Conservation (phyloP, 352 stramenopile genomes). For the Globisporangium acanthophoron region DNA sequence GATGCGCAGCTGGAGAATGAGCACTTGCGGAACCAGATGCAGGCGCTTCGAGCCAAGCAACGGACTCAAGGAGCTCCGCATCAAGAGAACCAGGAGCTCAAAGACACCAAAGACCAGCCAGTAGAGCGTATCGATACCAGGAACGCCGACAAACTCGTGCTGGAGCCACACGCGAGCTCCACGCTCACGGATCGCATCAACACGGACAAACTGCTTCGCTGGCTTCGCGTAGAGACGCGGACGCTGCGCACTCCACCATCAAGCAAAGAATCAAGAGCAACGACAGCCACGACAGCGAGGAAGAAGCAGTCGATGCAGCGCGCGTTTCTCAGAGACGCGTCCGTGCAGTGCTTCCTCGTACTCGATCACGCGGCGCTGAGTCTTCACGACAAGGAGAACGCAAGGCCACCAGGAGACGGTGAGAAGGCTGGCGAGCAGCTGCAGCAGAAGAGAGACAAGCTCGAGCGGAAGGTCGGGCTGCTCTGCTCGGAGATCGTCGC, state of each 20-base stretch:
- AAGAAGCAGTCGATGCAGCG: slow-evolving; percentile 6
- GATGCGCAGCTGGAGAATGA: slow-evolving; percentile 9
- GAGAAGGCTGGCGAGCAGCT: not conserved
- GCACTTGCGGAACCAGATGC: slow-evolving; percentile 1
- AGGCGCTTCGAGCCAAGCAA: not conserved
- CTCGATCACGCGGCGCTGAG: slow-evolving; percentile 13
- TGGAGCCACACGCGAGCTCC: slow-evolving; percentile 7
- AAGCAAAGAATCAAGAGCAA: not conserved
- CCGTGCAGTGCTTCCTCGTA: slow-evolving; percentile 21
- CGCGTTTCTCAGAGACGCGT: slow-evolving; percentile 17
- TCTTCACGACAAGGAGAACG: not conserved
- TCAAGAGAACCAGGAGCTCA: not conserved
- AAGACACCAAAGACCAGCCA: not conserved
- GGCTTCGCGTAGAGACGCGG: slow-evolving; percentile 24
- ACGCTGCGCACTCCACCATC: not conserved
- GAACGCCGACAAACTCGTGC: not conserved
- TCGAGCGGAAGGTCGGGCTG: slow-evolving; percentile 19
- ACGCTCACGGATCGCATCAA: slow-evolving; percentile 23
- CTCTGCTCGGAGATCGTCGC: slow-evolving; percentile 32
- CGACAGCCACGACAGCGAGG: not conserved
- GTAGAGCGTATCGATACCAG: not conserved
- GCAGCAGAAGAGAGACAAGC: slow-evolving; percentile 9
- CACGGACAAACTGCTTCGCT: slow-evolving; percentile 24
- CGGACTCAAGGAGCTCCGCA: not conserved
- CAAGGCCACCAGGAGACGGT: not conserved